phyloP scores from a whole-genome alignment of 2,329 filamentous ascomycete genomes.

The Orbilia blumenaviensis region DNA sequence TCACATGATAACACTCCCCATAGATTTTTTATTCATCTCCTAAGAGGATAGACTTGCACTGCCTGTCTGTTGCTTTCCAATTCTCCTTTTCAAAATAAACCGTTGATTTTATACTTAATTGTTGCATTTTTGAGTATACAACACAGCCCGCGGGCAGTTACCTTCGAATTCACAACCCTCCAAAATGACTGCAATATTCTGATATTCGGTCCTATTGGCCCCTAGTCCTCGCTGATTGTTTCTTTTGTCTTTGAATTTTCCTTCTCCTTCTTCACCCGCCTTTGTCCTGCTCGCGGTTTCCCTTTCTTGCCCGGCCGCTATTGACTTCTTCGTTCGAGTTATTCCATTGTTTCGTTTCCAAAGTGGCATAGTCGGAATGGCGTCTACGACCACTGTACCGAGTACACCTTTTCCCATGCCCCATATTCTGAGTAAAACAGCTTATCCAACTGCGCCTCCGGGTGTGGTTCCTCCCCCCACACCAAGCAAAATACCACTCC shows the following conservation, averaged over 20 bases:
- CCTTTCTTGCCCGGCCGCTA: constrained; percentile 12
- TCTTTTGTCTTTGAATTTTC: too few species aligned
- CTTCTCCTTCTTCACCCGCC: constrained; percentile 11
- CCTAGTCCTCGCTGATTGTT: too few species aligned
- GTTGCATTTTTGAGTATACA: not conserved
- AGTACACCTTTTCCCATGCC: constrained; percentile 8
- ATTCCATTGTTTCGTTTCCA: constrained; percentile 3
- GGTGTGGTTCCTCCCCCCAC: constrained; percentile 26
- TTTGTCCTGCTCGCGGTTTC: constrained; percentile 8
- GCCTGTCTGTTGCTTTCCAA: too few species aligned
- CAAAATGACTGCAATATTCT: too few species aligned
- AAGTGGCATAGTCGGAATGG: not conserved
- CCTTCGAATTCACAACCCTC: too few species aligned
- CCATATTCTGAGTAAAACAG: constrained; percentile 17
- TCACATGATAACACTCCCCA: too few species aligned
- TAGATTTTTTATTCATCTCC: too few species aligned
- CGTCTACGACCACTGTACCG: constrained; percentile 6
- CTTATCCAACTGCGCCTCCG: not conserved
- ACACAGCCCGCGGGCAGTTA: not conserved
- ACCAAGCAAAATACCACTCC: constrained; percentile 47
- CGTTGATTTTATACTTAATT: not conserved
- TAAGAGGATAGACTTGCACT: too few species aligned
- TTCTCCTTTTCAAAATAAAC: too few species aligned
- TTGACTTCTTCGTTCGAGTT: constrained; percentile 27
- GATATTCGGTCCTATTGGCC: too few species aligned